phyloP scores from a whole-genome alignment of 1,284 basidiomycete genomes.

The Phaffia rhodozyma region DNA sequence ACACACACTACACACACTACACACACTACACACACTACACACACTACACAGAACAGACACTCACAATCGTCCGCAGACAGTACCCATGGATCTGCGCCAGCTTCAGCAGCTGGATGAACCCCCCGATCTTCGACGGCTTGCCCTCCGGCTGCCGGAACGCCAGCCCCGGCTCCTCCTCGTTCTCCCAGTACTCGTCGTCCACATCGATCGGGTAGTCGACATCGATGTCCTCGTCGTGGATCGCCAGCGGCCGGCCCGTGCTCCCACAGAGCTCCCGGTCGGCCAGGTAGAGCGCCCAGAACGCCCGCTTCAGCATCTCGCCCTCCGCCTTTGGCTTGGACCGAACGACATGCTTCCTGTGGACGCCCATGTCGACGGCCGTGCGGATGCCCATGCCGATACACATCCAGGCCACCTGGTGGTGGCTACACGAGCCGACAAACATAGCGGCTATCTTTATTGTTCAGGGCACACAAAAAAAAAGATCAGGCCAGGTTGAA shows the following conservation, averaged over 20 bases:
- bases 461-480: slow-evolving; percentile 41
- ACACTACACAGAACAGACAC: no score
- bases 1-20: no score
- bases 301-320: slow-evolving; percentile 64
- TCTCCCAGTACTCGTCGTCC: slow-evolving; percentile 71
- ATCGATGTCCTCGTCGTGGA: slow-evolving; percentile 77
- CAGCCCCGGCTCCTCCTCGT: slow-evolving; percentile 36
- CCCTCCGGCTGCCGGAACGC: slow-evolving; percentile 48
- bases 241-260: slow-evolving; percentile 65
- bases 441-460: slow-evolving; percentile 29
- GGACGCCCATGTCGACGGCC: slow-evolving; percentile 45
- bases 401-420: slow-evolving; percentile 59
- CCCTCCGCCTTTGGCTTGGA: slow-evolving; percentile 38
- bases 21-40: no score
- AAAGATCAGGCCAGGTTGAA: no score
- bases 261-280: slow-evolving; percentile 46
- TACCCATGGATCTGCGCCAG: slow-evolving; percentile 60
- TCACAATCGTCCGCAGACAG: slow-evolving; percentile 55
- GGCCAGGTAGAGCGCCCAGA: slow-evolving; percentile 48
- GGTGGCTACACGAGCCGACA: slow-evolving; percentile 30
- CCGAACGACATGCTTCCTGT: slow-evolving; percentile 36
- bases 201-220: slow-evolving; percentile 65
- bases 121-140: slow-evolving; percentile 48
- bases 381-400: slow-evolving; percentile 57
- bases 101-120: slow-evolving; percentile 56